Percentiles rank a stretch among this genome's conserved stretches.
Evolutionary conservation across 495 filamentous ascomycete genomes (phyloP).

Genomic region (Penicillium goetzii): DNA sequence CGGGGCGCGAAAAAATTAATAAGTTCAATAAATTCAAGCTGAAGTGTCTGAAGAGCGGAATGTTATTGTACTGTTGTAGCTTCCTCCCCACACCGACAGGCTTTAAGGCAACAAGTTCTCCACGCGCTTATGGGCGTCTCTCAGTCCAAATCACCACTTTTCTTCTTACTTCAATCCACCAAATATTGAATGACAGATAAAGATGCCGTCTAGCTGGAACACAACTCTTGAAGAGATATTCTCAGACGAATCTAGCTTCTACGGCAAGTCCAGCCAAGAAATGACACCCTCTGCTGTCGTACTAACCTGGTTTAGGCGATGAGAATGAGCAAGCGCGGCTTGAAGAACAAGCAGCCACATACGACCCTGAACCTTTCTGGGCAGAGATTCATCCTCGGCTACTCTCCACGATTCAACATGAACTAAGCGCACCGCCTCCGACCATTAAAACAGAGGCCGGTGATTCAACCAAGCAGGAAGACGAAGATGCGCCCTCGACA

Average conservation of each 20-base stretch:
- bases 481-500: constrained; percentile 33
- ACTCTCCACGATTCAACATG: constrained; percentile 38
- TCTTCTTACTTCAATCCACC: neutral
- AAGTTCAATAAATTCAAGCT: neutral
- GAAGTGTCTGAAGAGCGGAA: neutral
- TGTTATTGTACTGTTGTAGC: neutral
- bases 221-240: constrained; percentile 33
- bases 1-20: too few species aligned
- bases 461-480: constrained; percentile 1
- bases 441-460: constrained; percentile 7
- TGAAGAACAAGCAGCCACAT: constrained; percentile 39
- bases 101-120: neutral
- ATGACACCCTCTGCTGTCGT: constrained; percentile 3
- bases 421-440: constrained; percentile 1
- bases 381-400: constrained; percentile 33
- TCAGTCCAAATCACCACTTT: neutral
- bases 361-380: constrained; percentile 56
- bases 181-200: neutral
- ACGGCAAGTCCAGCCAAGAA: constrained; percentile 49
- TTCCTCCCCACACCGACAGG: neutral
- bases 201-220: constrained; percentile 11
- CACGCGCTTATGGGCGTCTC: neutral
- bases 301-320: constrained; percentile 51
- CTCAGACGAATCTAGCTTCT: constrained; percentile 76
- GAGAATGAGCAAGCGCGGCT: constrained; percentile 48